Base-by-base conservation (phyloP, 2,329 filamentous ascomycete species). In the Zymoseptoria tritici region DNA sequence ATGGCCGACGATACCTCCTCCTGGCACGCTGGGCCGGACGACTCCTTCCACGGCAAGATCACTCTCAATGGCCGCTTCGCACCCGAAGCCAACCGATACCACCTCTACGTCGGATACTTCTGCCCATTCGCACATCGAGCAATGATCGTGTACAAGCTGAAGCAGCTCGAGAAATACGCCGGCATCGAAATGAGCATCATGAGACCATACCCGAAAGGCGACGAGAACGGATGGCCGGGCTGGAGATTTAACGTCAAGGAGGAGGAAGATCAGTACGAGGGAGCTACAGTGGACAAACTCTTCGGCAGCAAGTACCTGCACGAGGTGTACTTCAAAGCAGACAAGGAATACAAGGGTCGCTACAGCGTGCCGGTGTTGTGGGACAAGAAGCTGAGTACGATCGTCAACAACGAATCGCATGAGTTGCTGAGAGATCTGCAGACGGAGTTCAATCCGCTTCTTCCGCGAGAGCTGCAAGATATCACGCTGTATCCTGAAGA, bases 161-260 rank as follows among this genome's bases (percentile, higher is more conserved):
- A 85, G 67, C 81, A 81, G 36, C 77, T 87, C 2, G 75, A 80
- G 36, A 71, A 78, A 9, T 74, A 81, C 42, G 70, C 69, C 4
- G 68, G 67, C 8, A 80, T 87, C 51, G 76, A 80, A 5, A 67
- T 85, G 20, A 84, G 81, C 1, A 75, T 87, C 3, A 84, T 88
- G 1, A 82, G 82, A 64, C 81, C 85, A 0, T 88, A 88, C 62
- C 86, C 86, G 0, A 89, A 88, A 68, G 85, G 84, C 55, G 80
- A 85, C 64, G 78, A 81, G 19, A 79, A 81, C 7, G 85, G 85
- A 36, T 87, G 83, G 82, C 82, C 83, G 0, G 85, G 83, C 13
- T 86, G 83, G 83, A 76, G 78, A 29, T 88, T 88, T 65, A 72
- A 72, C 50, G 64, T 69, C n/a, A 52, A 60, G 16, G 80, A 83